Base-by-base conservation (phyloP, 345 rosid species). In the Citrus medica region DNA sequence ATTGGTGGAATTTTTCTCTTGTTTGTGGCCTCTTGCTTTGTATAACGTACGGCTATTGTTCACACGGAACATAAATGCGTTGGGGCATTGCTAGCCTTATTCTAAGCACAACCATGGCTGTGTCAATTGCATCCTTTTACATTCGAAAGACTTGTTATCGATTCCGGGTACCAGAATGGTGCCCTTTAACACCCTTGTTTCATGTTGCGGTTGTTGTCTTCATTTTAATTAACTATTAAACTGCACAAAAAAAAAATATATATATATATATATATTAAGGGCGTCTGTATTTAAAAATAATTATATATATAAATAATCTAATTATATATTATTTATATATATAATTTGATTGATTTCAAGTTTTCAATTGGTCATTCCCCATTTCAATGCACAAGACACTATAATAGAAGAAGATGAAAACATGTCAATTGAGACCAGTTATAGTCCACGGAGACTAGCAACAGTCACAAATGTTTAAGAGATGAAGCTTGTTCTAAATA, bases 1-100 rank as follows among this genome's bases (percentile, higher is more conserved):
- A 86, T 74, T 84, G 83, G 85, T 87, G 93, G 90, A 84, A 82
- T 83, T 59, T 81, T 13, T 87, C 77, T 2, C 78, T 84, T 27
- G 71, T 84, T 46, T 79, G 78, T 53, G 90, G 93, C 8, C 84
- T 84, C 46, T 16, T 86, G 5, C 77, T 84, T 19, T 88, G 90
- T 1, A 87, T 85, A n/a, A 86, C 7, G 37, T 35, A 35, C 86
- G 0, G 68, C 83, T 22, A 78, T 85, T 6, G 88, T 85, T 67
- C 82, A 84, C 58, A 63, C 86, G 24, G 77, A 87, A 78, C 87
- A 83, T 42, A 59, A 79, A 71, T 81, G 46, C 72, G 79, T 3
- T 88, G 88, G 88, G 82, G 87, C 4, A 35, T 33, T 51, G 86
- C 86, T 7, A 64, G 30, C 58, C 79, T 89, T 3, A 74, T 83